phyloP scores from a whole-genome alignment of 129 eudicot species.

The Calendula officinalis region DNA sequence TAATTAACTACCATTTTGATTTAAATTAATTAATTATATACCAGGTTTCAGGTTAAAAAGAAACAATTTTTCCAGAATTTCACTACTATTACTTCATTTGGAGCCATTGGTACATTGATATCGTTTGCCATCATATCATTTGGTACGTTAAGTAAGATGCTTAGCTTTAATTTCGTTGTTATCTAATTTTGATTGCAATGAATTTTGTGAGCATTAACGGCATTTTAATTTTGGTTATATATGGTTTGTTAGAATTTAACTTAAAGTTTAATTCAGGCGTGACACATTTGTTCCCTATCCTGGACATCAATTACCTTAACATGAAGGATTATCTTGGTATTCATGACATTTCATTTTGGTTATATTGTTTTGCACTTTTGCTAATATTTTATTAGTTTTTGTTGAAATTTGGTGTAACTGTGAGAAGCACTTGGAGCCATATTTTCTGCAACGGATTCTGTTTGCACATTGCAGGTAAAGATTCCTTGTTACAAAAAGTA shows the following conservation, averaged over 20 bases:
- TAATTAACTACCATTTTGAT: not conserved
- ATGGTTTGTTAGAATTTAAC: constrained; percentile 16
- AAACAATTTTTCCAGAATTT: constrained; percentile 51
- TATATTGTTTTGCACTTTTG: not conserved
- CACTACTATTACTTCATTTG: constrained; percentile 50
- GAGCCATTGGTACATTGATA: constrained; percentile 50
- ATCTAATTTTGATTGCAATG: constrained; percentile 9
- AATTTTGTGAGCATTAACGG: not conserved
- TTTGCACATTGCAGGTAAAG: constrained; percentile 87
- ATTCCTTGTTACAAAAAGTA: not conserved
- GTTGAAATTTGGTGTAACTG: constrained; percentile 16
- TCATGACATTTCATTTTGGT: constrained; percentile 4
- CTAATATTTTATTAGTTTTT: constrained; percentile 15
- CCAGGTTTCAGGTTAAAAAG: constrained; percentile 57
- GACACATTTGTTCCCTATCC: constrained; percentile 38
- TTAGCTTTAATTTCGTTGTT: not conserved
- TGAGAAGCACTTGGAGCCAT: constrained; percentile 91
- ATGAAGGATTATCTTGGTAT: constrained; percentile 75
- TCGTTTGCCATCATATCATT: constrained; percentile 49
- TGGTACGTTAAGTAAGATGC: constrained; percentile 36
- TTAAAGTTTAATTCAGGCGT: constrained; percentile 40
- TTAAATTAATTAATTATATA: not conserved
- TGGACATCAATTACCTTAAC: constrained; percentile 48
- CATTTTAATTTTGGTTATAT: constrained; percentile 18
- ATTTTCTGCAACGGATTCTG: constrained; percentile 97